Conservation (phyloP, 768 basidiomycete species). For the Polyporus arcularius region DNA sequence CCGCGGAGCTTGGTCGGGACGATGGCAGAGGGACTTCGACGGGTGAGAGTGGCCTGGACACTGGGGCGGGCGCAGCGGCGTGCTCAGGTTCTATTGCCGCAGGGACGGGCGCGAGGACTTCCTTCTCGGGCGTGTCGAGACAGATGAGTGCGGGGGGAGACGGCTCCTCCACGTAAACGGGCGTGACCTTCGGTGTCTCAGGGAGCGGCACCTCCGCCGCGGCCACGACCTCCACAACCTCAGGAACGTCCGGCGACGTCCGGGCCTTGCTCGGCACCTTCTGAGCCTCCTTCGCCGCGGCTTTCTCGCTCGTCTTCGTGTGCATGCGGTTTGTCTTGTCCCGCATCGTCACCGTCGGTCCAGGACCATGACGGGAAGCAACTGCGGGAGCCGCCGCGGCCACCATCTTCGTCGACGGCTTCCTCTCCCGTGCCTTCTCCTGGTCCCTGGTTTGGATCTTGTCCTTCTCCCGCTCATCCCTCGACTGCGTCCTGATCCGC, state of each 20-base stretch:
- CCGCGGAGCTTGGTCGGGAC: background rate
- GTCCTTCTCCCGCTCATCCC: background rate
- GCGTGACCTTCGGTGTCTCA: slow-evolving; percentile 5
- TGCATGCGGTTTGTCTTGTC: slow-evolving; percentile 2
- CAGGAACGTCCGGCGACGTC: slow-evolving; percentile 4
- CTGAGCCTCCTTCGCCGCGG: background rate
- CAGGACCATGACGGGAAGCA: background rate
- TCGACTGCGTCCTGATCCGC: background rate
- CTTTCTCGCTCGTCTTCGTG: background rate
- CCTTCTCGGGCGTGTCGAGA: background rate
- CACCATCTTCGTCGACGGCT: background rate
- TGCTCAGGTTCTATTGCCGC: background rate
- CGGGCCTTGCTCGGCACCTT: slow-evolving; percentile 1
- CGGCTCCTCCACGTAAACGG: background rate
- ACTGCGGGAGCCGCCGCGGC: background rate
- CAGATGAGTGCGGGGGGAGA: background rate
- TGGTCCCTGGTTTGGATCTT: background rate
- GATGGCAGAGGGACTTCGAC: slow-evolving; percentile 5
- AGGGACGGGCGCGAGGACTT: background rate
- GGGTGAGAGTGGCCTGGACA: background rate
- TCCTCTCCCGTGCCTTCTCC: background rate
- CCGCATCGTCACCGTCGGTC: slow-evolving; percentile 10
- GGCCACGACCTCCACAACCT: slow-evolving; percentile 4
- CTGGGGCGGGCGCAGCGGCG: background rate
- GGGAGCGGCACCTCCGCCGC: slow-evolving; percentile 17